Evolutionary conservation across 768 basidiomycete genomes (phyloP).

Genomic region (Suillus discolor): DNA sequence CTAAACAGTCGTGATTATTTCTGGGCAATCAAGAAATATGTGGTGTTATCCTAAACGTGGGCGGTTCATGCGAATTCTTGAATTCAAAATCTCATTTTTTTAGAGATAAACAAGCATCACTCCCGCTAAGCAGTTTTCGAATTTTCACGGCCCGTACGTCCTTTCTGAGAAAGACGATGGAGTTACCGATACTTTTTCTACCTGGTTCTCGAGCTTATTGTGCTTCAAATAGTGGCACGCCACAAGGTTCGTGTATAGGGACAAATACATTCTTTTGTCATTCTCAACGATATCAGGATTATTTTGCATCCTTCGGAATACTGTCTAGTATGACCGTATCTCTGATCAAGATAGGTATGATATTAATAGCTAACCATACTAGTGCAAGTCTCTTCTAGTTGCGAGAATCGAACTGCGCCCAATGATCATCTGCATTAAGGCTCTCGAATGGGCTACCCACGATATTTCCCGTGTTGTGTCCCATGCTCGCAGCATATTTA

Average conservation of each 20-base stretch:
- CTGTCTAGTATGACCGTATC: background rate
- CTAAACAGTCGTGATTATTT: background rate
- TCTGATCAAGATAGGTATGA: background rate
- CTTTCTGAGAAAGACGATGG: background rate
- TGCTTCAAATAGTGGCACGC: background rate
- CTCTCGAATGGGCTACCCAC: background rate
- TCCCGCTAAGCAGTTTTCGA: background rate
- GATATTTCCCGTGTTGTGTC: background rate
- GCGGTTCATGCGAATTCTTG: background rate
- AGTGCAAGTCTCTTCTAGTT: background rate
- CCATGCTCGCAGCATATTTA: background rate
- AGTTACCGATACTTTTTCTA: background rate
- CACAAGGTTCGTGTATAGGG: background rate
- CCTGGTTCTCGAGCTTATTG: background rate
- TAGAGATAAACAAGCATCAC: background rate
- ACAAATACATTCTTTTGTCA: background rate
- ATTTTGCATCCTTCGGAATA: background rate
- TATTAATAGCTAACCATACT: background rate
- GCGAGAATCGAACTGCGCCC: background rate
- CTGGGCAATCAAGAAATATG: background rate
- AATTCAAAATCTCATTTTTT: background rate
- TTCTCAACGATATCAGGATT: background rate
- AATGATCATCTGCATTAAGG: background rate
- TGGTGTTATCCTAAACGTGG: background rate
- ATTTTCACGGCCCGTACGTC: background rate